Evolutionary conservation across 257 asterid genomes (phyloP), one percentile per base, ranked within the genome.

Genomic region (Solanum piurae): DNA sequence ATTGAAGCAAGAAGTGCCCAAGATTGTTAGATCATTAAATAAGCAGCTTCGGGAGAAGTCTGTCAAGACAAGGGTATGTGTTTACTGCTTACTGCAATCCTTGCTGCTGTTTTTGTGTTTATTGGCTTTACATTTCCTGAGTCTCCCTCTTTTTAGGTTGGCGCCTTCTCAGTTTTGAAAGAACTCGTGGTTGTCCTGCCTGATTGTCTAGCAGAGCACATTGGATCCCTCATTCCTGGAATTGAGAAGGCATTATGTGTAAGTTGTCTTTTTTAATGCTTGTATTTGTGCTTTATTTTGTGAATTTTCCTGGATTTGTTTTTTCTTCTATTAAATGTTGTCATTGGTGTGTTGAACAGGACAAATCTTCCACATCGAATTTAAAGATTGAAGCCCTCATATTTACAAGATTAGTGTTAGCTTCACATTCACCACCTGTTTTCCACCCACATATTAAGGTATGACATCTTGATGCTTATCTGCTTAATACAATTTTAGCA

Each of bases 381-480:
- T 90, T 97, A 86, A 97, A 97, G 96, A 96, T 95, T 85, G 99
- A 97, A 90, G 99, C 99, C 90, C 99, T 97, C 87, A 95, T 94
- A 86, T 97, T 97, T 91, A 93, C 98, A 42, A 96, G 98, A 96
- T 92, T 97, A 91, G 98, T 96, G 89, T 91, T 97, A 90, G 95
- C 98, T 74, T 97, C 98, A 18, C 99, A 96, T 68, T 92, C 92
- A 36, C 96, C 99, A 89, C 64, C 95, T 88, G 99, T 94, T 93
- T 97, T 97, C 95, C 98, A 95, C 91, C 99, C 99, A 87, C 89
- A 95, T 88, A 96, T 96, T 80, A 93, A 96, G 99, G 99, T 97
- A 94, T 88, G 88, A 58, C 46, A 83, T 88, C 72, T 40, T 33
- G 27, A 16, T 60, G 13, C 86, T 27, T 9, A 36, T 68, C 69